These are phyloP conservation scores for Candida gorgasii DNA, from an alignment of 805 yeast genomes.

Conservation along the genomic window DNA sequence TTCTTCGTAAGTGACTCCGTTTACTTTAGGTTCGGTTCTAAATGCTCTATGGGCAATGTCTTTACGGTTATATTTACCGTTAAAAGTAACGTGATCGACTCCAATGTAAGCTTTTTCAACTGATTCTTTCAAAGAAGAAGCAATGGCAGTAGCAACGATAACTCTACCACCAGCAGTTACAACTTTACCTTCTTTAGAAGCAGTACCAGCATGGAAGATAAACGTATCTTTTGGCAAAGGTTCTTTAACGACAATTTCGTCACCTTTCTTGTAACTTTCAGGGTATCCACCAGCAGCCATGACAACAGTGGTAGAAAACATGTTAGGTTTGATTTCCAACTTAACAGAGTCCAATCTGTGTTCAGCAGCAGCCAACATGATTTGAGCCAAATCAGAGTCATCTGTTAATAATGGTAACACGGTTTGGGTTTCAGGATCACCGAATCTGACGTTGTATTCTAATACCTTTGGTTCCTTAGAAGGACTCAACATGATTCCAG, in stretches of 20 bases:
- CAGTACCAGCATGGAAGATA: conserved; percentile 97
- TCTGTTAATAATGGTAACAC: conserved; percentile 82
- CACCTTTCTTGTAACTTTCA: conserved; percentile 81
- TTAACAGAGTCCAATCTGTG: conserved; percentile 86
- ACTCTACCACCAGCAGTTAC: conserved; percentile 96
- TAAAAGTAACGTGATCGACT: conserved; percentile 71
- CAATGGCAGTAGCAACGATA: conserved; percentile 89
- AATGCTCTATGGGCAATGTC: conserved; percentile 98
- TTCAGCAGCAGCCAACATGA: conserved; percentile 91
- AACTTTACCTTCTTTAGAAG: conserved; percentile 51
- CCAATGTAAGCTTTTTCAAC: conserved; percentile 86
- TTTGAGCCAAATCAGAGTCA: conserved; percentile 89
- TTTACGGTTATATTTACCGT: conserved; percentile 77
- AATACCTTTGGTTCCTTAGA: conserved; percentile 84
- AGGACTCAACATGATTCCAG: conserved; percentile 90
- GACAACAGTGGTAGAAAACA: conserved; percentile 88
- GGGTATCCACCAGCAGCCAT: conserved; percentile 98
- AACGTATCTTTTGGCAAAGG: conserved; percentile 58
- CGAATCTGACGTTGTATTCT: conserved; percentile 97
- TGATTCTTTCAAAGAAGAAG: conserved; percentile 71
- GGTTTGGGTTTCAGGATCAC: conserved; percentile 99
- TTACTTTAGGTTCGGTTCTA: conserved; percentile 44
- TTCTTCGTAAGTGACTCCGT: conserved; percentile 79
- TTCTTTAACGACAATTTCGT: conserved; percentile 62
- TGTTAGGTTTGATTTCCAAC: conserved; percentile 51